phyloP scores from a whole-genome alignment of 257 asterid genomes.

The Salvia miltiorrhiza region DNA sequence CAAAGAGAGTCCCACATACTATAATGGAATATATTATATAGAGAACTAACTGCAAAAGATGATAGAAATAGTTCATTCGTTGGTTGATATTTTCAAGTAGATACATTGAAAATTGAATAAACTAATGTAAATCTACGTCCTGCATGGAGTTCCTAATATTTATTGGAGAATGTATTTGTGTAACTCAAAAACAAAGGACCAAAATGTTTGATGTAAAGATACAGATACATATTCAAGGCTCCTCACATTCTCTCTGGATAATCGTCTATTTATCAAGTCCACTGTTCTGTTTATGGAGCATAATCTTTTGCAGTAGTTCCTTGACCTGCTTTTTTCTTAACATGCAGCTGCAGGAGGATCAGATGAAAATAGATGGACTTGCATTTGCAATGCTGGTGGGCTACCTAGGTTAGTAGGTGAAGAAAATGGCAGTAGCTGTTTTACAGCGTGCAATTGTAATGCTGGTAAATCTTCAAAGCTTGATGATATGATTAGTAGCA shows the following conservation, averaged over 20 bases:
- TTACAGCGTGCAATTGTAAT: constrained; percentile 66
- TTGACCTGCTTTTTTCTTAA: constrained; percentile 18
- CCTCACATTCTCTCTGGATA: not conserved
- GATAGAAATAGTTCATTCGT: not conserved
- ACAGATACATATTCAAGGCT: not conserved
- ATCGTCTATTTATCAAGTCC: not conserved
- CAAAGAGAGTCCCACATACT: not conserved
- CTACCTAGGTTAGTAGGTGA: constrained; percentile 59
- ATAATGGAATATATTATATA: not conserved
- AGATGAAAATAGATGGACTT: constrained; percentile 55
- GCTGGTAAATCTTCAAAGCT: constrained; percentile 49
- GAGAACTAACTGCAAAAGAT: not conserved
- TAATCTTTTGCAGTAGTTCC: constrained; percentile 7
- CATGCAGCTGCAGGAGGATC: constrained; percentile 47
- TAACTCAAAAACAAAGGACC: not conserved
- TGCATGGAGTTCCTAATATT: not conserved
- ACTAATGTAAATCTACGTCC: not conserved
- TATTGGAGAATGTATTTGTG: not conserved
- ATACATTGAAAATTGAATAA: not conserved
- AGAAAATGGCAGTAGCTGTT: constrained; percentile 54
- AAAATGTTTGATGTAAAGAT: not conserved
- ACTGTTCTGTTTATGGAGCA: not conserved
- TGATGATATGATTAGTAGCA: not conserved
- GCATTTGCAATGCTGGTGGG: constrained; percentile 57
- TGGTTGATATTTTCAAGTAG: not conserved